Evolutionary conservation across 192 early-diverging fungal genomes (phyloP), one percentile per base, ranked within the genome.

Genomic region (Linnemannia hyalina): DNA sequence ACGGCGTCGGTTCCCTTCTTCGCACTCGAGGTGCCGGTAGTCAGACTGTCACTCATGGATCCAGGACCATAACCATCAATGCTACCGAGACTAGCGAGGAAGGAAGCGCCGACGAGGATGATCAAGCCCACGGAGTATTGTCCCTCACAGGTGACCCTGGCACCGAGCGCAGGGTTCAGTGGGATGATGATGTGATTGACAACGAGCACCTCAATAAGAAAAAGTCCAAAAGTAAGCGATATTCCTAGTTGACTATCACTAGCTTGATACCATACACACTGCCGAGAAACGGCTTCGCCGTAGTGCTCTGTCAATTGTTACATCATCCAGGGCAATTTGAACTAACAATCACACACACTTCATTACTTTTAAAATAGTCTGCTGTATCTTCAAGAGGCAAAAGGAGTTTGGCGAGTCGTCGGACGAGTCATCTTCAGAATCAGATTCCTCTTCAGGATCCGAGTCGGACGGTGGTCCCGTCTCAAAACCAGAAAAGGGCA

Each of bases 301-400:
- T 16, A 32, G 0, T 38, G 68, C 16, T 18, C 22, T 72, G 13
- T 42, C 22, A 22, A 9, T 41, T 26, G 42, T n/a, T 73, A 4
- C 42, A 41, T 73, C 42, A 46, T 15, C 0, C 35, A 0, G 15
- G 16, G 38, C 71, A 44, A 0, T 73, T 18, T 49, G 18, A 52
- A 52, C 49, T 52, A 52, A 52, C 49, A 0, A 1, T 40, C 38
- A 29, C 35, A 29, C 60, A 29, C 10, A 65, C 13, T 9, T 29
- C 60, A 13, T 6, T 3, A 10, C 60, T 49, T 52, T 32, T 9
- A 32, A 22, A 10, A 20, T 76, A 95, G 94, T 95, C 70, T 95
- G 94, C 88, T 95, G 94, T 77, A 95, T 95, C 70, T 95, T 91
- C 85, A 93, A 93, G 80, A 91, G 89, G 70, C 92, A 93, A 44